These are phyloP conservation scores for Cryptosporidium ubiquitum DNA, from an alignment of 169 alveolate species.

Conservation along the genomic window DNA sequence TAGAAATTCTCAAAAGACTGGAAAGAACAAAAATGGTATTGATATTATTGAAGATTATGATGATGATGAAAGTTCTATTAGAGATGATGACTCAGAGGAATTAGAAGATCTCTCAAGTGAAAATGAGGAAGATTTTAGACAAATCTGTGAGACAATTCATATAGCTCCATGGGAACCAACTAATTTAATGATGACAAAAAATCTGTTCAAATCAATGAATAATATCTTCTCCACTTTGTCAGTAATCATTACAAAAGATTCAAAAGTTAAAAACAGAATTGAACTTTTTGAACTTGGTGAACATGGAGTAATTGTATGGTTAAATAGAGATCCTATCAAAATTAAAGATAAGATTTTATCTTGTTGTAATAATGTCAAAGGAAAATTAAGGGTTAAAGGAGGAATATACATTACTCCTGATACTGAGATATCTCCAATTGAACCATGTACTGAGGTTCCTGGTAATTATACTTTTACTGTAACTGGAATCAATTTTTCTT, in stretches of 20 bases:
- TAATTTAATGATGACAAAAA: constrained; percentile 45
- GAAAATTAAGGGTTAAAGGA: constrained; percentile 50
- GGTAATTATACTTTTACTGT: constrained; percentile 39
- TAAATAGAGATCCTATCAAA: constrained; percentile 21
- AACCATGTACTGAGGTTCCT: constrained; percentile 66
- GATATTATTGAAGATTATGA: constrained; percentile 26
- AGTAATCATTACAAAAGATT: background rate
- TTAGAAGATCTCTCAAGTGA: constrained; percentile 59
- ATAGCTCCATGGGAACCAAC: constrained; percentile 65
- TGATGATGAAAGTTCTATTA: constrained; percentile 35
- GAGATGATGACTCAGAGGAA: constrained; percentile 53
- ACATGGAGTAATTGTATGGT: constrained; percentile 52
- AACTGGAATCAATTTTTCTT: constrained; percentile 53
- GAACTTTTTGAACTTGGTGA: constrained; percentile 53
- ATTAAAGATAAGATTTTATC: constrained; percentile 22
- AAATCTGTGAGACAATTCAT: constrained; percentile 21
- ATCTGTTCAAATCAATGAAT: constrained; percentile 42
- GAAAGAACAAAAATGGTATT: background rate
- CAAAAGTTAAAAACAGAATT: constrained; percentile 9
- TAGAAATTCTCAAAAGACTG: constrained; percentile 18
- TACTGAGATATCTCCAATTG: constrained; percentile 59
- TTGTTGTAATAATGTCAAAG: constrained; percentile 11
- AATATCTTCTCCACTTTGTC: constrained; percentile 39
- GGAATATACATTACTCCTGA: constrained; percentile 72
- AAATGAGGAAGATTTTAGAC: constrained; percentile 47